Conservation (phyloP, 2,329 filamentous ascomycete species). For the Alternaria panax region DNA sequence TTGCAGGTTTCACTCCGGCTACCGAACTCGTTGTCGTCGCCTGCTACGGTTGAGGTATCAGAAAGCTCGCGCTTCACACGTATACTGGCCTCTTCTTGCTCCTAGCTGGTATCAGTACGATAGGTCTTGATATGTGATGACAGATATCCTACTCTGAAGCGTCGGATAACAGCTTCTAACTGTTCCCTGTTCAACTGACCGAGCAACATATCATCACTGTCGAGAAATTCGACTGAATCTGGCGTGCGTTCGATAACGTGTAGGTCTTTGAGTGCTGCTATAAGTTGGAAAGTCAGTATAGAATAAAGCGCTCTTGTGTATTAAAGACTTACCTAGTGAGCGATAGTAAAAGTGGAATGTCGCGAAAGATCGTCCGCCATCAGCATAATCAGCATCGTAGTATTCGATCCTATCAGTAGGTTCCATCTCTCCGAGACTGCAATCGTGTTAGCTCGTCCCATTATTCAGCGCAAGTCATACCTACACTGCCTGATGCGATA, state of each 20-base stretch:
- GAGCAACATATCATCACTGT: constrained; percentile 8
- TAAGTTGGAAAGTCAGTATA: background rate
- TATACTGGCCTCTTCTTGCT: constrained; percentile 1
- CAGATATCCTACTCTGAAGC: constrained; percentile 1
- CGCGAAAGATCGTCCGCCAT: constrained; percentile 19
- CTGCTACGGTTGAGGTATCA: constrained; percentile 3
- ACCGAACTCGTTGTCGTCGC: constrained; percentile 1
- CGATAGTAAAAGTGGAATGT: constrained; percentile 32
- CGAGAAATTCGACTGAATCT: constrained; percentile 19
- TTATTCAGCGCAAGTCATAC: background rate
- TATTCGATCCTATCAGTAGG: constrained; percentile 12
- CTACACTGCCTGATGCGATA: constrained; percentile 18
- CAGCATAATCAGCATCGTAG: constrained; percentile 4
- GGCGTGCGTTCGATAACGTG: constrained; percentile 36
- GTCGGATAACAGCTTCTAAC: constrained; percentile 8
- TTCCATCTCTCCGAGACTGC: constrained; percentile 6
- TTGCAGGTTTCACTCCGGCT: background rate
- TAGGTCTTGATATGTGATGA: too few species aligned
- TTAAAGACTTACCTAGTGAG: constrained; percentile 19
- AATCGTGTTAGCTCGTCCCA: constrained; percentile 5
- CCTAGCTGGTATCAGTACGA: background rate
- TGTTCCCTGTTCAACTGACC: constrained; percentile 14
- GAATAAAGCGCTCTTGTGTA: background rate
- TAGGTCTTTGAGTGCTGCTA: constrained; percentile 37
- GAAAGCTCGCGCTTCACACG: constrained; percentile 13